These are phyloP conservation scores for Terfezia boudieri DNA, from an alignment of 495 filamentous ascomycete species.

Conservation along the genomic window DNA sequence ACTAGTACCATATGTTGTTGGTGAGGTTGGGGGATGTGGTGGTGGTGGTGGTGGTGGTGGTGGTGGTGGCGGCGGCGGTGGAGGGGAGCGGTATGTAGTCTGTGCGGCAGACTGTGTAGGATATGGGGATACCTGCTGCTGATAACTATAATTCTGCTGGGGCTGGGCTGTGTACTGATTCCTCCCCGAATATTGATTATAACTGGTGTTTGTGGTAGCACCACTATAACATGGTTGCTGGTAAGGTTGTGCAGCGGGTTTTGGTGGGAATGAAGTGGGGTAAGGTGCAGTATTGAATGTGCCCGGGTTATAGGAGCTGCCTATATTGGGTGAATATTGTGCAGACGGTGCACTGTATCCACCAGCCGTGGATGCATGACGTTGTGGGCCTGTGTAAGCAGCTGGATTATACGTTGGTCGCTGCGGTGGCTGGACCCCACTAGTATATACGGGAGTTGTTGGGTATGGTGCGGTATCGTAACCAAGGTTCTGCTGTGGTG, in stretches of 20 bases:
- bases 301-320: conserved; percentile 13
- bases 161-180: conserved; percentile 11
- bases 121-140: too few relatives aligned
- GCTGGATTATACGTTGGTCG: conserved; percentile 56
- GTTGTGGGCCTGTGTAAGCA: conserved; percentile 30
- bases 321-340: not conserved
- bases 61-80: not conserved
- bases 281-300: conserved; percentile 16
- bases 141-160: conserved; percentile 2
- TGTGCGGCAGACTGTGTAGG: too few relatives aligned
- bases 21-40: conserved; percentile 12
- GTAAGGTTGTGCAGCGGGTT: too few relatives aligned
- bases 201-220: not conserved
- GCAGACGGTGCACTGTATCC: not conserved
- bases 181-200: conserved; percentile 1
- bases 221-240: too few relatives aligned
- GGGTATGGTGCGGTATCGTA: conserved; percentile 10
- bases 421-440: conserved; percentile 1
- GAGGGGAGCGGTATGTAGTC: too few relatives aligned
- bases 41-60: conserved; percentile 7
- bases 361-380: conserved; percentile 12
- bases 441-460: conserved; percentile 11
- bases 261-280: conserved; percentile 1
- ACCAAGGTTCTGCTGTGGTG: not conserved
- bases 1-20: conserved; percentile 10